Base-by-base conservation (phyloP, 495 filamentous ascomycete species). In the Thermothielavioides terrestris region DNA sequence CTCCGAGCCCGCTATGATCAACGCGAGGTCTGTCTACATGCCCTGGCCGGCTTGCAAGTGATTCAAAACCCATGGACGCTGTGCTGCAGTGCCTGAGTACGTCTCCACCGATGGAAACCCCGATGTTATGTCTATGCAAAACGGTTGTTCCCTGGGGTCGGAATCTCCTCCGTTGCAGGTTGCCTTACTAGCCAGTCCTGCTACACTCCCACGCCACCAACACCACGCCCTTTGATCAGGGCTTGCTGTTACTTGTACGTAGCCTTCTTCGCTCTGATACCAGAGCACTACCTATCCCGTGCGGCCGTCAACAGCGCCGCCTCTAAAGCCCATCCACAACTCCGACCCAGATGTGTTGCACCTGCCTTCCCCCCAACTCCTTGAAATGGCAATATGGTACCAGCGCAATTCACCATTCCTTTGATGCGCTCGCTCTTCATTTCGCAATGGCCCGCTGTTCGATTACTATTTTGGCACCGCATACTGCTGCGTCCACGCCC, bases 401-500 rank as follows among this genome's bases (percentile, higher is more conserved):
- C 42, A n/a, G n/a, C n/a, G n/a, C n/a, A 18, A 22, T 7, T 2
- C 21, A n/a, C 27, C 42, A 14, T 44, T 31, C 3, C 28, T 7
- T 22, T 18, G 42, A 3, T 27, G 22, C 8, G 21, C 22, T 15
- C 4, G 22, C n/a, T 30, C 21, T 34, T 20, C 20, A 3, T 34
- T 18, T 30, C 18, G n/a, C 27, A 23, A 12, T 2, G 5, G 2
- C 26, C 25, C 9, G 1, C n/a, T 18, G 4, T 14, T 10, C 2
- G 3, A 21, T 4, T 10, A 14, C 48, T 62, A 62, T 46, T 62
- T 52, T 9, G 57, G 58, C 14, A 55, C 46, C 8, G 88, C 88
- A 64, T 88, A 85, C 36, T 79, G 84, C 56, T 76, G 73, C 11
- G 89, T 95, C 89, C 89, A 95, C 59, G 94, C 85, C 56, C 77